Evolutionary conservation across 257 asterid genomes (phyloP).

Genomic region (Pogostemon cablin): DNA sequence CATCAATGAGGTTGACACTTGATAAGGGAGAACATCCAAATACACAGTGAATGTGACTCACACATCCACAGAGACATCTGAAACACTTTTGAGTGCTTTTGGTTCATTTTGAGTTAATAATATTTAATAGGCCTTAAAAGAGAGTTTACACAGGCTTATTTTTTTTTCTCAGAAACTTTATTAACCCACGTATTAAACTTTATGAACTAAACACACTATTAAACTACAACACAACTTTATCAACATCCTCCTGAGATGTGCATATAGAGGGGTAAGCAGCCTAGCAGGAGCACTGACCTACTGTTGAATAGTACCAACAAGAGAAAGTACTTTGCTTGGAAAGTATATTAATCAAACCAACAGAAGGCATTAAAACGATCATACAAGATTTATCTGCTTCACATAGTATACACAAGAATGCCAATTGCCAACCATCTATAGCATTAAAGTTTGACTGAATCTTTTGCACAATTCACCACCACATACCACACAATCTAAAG

Average conservation of each 20-base stretch:
- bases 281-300: neutral
- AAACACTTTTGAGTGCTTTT: neutral
- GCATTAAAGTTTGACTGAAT: slow-evolving; percentile 15
- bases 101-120: too few relatives aligned
- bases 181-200: too few relatives aligned
- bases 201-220: too few relatives aligned
- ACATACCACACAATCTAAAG: slow-evolving; percentile 24
- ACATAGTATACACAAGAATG: slow-evolving; percentile 10
- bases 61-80: neutral
- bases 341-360: slow-evolving; percentile 1
- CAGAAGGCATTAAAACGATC: neutral
- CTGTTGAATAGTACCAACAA: neutral
- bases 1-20: slow-evolving; percentile 6
- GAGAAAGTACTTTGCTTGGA: neutral
- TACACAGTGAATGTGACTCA: too few relatives aligned
- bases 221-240: slow-evolving; percentile 3
- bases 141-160: too few relatives aligned
- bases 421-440: slow-evolving; percentile 1
- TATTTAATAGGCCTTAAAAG: too few relatives aligned
- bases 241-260: slow-evolving; percentile 19
- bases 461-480: slow-evolving; percentile 3
- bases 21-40: neutral
- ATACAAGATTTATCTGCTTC: slow-evolving; percentile 15
- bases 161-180: too few relatives aligned
- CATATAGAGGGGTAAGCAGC: neutral